Conservation (phyloP, 108 stramenopile species). For the Craspedostauros australis region DNA sequence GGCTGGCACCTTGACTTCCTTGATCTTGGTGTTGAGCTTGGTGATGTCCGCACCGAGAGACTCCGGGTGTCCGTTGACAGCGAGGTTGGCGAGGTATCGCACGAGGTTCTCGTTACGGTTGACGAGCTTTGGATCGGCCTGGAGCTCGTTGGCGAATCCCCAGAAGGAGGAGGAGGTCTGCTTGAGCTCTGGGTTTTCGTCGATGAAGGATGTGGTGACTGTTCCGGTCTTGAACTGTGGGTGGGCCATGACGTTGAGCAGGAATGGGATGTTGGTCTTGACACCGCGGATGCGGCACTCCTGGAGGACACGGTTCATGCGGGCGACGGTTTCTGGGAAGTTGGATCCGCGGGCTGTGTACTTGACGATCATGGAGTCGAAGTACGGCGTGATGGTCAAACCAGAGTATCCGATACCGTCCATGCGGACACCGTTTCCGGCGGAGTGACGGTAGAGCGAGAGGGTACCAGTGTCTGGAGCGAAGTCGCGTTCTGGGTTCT, state of each 20-base stretch:
- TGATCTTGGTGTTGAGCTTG: constrained; percentile 61
- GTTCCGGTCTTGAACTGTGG: constrained; percentile 79
- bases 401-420: constrained; percentile 78
- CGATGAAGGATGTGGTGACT: constrained; percentile 86
- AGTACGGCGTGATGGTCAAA: constrained; percentile 80
- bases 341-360: constrained; percentile 72
- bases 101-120: constrained; percentile 60
- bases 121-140: constrained; percentile 52
- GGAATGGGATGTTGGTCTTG: constrained; percentile 81
- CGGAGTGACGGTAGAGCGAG: constrained; percentile 71
- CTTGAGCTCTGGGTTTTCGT: constrained; percentile 64
- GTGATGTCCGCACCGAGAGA: constrained; percentile 79
- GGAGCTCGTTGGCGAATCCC: constrained; percentile 66
- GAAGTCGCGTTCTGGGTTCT: constrained; percentile 81
- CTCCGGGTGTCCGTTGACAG: constrained; percentile 86
- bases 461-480: constrained; percentile 86
- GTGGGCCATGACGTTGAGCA: constrained; percentile 81
- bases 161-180: constrained; percentile 42
- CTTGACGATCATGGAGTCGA: constrained; percentile 93
- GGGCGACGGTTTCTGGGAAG: constrained; percentile 64
- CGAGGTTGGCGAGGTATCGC: constrained; percentile 76
- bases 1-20: constrained; percentile 84
- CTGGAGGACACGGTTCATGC: constrained; percentile 79
- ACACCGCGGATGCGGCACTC: constrained; percentile 91
- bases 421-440: constrained; percentile 89